Percentiles rank a stretch among this genome's conserved stretches.
Conservation (phyloP, 768 basidiomycete genomes). For the Chlorophyllum brunneum region DNA sequence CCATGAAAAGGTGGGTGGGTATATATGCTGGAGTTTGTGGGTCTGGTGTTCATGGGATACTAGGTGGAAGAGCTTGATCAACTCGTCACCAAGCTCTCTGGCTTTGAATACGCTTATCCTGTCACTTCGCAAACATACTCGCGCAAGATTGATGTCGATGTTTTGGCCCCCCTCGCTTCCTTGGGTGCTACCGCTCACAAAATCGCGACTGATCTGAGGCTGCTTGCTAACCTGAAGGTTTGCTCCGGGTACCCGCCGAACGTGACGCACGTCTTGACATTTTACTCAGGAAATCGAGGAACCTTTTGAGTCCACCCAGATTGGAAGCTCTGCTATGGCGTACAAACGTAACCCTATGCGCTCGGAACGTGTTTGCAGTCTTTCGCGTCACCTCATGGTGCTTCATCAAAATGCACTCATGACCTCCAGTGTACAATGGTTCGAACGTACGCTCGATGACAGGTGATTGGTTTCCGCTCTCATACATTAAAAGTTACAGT, state of each 20-base stretch:
- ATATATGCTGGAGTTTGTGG: background rate
- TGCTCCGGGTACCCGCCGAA: background rate
- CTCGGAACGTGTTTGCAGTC: constrained; percentile 93
- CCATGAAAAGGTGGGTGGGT: constrained; percentile 67
- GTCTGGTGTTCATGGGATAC: background rate
- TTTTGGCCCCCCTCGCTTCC: constrained; percentile 84
- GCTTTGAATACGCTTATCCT: constrained; percentile 93
- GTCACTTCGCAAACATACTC: constrained; percentile 99
- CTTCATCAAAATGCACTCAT: constrained; percentile 95
- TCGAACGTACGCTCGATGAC: constrained; percentile 97
- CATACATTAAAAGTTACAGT: background rate
- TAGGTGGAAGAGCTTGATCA: constrained; percentile 87
- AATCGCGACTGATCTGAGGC: constrained; percentile 91
- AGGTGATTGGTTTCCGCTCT: constrained; percentile 43
- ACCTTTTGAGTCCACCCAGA: constrained; percentile 98
- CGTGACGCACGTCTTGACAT: background rate
- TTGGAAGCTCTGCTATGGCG: constrained; percentile 96
- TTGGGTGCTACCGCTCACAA: constrained; percentile 96
- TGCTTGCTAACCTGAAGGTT: constrained; percentile 92
- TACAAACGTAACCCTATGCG: constrained; percentile 99
- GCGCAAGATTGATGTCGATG: constrained; percentile 94
- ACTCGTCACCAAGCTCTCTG: constrained; percentile 86
- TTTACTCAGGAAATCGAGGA: constrained; percentile 84
- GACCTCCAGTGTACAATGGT: constrained; percentile 96
- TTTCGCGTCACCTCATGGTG: constrained; percentile 93